Evolutionary conservation across 768 basidiomycete genomes (phyloP), one percentile per base, ranked within the genome.

Genomic region (Suillus discolor): DNA sequence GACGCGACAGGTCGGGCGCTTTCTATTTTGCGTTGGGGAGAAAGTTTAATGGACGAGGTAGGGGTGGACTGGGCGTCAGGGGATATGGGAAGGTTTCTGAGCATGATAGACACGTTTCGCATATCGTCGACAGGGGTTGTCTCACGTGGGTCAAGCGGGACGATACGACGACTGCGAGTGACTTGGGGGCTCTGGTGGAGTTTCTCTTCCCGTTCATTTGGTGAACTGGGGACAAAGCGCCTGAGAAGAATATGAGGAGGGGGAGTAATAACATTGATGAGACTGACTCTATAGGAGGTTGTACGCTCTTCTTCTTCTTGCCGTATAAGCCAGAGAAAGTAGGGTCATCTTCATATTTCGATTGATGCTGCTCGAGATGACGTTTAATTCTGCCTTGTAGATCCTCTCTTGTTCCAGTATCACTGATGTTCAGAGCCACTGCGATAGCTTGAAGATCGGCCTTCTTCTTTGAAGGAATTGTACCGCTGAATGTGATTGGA

Each of bases 401-500:
- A 4, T 89, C 88, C 38, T 90, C 88, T 66, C 85, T 88, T 2
- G 87, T 91, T 45, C 89, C 89, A 42, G 77, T 64, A 62, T 85
- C 83, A 55, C 80, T 82, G 65, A 89, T 74, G 1, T 74, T 72
- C 28, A 91, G 81, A 6, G 87, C 85, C 6, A 66, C 2, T 1
- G 89, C 87, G 42, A 91, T 85, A 64, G 85, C 83, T 69, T 84
- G 88, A 4, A 91, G 82, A 25, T 91, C 89, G 4, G 80, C 79
- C 74, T 91, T 91, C 78, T 89, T 90, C 77, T 91, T 90, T n/a
- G 83, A 71, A 66, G 80, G 82, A 34, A 90, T 81, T 34, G 85
- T 74, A 55, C 89, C 89, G 47, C 84, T 71, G 71, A 78, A 89
- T 41, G 75, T 66, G 65, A 78, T 64, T 42, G 80, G 79, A 47